Conservation (phyloP, 148 eudicot species). For the Silene latifolia region DNA sequence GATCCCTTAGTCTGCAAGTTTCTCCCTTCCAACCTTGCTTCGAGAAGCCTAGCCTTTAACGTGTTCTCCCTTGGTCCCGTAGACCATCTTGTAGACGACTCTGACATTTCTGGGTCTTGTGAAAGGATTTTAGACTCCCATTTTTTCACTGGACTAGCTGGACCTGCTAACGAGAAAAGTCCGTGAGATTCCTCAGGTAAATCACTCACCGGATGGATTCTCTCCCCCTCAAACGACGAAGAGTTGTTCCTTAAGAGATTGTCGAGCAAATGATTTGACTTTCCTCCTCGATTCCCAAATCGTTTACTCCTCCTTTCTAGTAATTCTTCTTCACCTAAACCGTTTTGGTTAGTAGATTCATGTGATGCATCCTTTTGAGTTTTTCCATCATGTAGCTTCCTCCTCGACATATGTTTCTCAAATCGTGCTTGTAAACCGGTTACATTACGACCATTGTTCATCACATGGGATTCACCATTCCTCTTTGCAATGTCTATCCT, state of each 20-base stretch:
- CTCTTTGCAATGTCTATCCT: conserved; percentile 27
- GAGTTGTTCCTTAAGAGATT: conserved; percentile 39
- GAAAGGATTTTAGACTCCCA: conserved; percentile 48
- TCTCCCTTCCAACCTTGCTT: conserved; percentile 76
- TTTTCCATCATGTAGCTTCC: conserved; percentile 24
- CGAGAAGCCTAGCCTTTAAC: conserved; percentile 74
- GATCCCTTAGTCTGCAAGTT: conserved; percentile 36
- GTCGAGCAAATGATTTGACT: conserved; percentile 28
- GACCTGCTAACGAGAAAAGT: conserved; percentile 36
- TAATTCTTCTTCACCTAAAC: conserved; percentile 19
- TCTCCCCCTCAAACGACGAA: conserved; percentile 41
- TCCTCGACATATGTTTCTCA: conserved; percentile 37
- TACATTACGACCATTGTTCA: conserved; percentile 24
- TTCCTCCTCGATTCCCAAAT: conserved; percentile 28
- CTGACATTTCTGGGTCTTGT: conserved; percentile 39
- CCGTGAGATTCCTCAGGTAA: conserved; percentile 35
- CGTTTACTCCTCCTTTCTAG: conserved; percentile 36
- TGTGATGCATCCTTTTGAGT: conserved; percentile 18
- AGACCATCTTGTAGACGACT: conserved; percentile 39
- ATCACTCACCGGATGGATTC: conserved; percentile 32
- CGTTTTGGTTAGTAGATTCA: conserved; percentile 23
- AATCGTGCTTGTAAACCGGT: conserved; percentile 40
- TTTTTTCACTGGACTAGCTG: conserved; percentile 54
- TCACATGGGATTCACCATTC: conserved; percentile 25
- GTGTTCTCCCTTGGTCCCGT: conserved; percentile 47